These are phyloP conservation scores for Suillus americanus DNA, from an alignment of 768 basidiomycete genomes.

Conservation along the genomic window DNA sequence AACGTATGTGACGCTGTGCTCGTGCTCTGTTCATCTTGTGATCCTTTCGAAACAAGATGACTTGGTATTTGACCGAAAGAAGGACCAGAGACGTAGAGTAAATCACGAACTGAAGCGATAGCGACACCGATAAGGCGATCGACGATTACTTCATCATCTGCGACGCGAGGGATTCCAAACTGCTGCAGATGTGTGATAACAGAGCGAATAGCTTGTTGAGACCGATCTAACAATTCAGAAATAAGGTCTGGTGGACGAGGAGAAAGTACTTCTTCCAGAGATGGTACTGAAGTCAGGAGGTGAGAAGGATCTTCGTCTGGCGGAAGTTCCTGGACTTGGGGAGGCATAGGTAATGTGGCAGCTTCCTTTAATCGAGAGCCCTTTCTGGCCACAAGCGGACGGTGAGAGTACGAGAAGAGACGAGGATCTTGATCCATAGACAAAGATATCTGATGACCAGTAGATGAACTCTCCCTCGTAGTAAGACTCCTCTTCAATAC, in stretches of 20 bases:
- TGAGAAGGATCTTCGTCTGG: background rate
- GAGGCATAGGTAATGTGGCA: constrained; percentile 7
- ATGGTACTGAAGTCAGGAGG: background rate
- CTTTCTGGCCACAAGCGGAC: constrained; percentile 3
- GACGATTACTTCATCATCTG: constrained; percentile 56
- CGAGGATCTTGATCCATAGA: constrained; percentile 1
- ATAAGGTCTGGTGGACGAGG: constrained; percentile 57
- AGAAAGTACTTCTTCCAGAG: constrained; percentile 48
- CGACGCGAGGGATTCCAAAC: constrained; percentile 42
- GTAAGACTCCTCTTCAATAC: constrained; percentile 23
- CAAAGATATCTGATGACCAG: constrained; percentile 1
- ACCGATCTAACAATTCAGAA: constrained; percentile 57
- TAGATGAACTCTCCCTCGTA: constrained; percentile 7
- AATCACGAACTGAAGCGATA: constrained; percentile 66
- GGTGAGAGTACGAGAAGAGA: background rate
- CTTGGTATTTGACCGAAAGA: constrained; percentile 37
- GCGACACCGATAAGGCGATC: constrained; percentile 59
- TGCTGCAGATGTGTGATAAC: constrained; percentile 60
- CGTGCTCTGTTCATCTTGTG: constrained; percentile 19
- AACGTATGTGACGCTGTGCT: constrained; percentile 48
- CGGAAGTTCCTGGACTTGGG: constrained; percentile 5
- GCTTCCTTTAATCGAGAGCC: constrained; percentile 10
- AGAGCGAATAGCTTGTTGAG: constrained; percentile 56
- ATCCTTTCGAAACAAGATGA: constrained; percentile 49
- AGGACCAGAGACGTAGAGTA: constrained; percentile 63